These are phyloP conservation scores for Isoetes taiwanensis DNA, from an alignment of 75 land plant species.

Conservation along the genomic window DNA sequence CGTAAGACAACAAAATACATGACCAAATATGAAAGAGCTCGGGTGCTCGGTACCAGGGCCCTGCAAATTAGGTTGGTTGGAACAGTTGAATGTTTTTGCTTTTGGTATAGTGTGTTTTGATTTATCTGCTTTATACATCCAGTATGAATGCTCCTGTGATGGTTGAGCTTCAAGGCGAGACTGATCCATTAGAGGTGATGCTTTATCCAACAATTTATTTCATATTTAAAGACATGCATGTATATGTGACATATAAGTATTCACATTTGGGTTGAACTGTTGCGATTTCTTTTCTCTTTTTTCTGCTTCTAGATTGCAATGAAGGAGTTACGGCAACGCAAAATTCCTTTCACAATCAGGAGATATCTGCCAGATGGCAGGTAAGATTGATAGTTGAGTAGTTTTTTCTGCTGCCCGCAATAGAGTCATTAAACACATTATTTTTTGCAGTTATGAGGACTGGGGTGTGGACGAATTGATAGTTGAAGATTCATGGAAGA, in stretches of 20 bases:
- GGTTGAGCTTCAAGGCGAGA: slow-evolving; percentile 96
- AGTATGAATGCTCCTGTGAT: slow-evolving; percentile 99
- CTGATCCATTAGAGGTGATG: slow-evolving; percentile 89
- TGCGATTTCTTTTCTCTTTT: not conserved
- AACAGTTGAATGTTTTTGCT: not conserved
- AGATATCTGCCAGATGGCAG: slow-evolving; percentile 96
- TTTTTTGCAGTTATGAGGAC: slow-evolving; percentile 53
- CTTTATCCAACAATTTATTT: not conserved
- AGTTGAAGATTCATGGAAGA: slow-evolving; percentile 84
- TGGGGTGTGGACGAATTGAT: slow-evolving; percentile 91
- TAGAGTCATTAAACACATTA: not conserved
- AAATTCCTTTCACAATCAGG: slow-evolving; percentile 91
- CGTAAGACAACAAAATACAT: slow-evolving; percentile 81
- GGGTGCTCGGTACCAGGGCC: slow-evolving; percentile 90
- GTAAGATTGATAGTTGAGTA: slow-evolving; percentile 16
- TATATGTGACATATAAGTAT: too few relatives aligned
- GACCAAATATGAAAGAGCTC: slow-evolving; percentile 95
- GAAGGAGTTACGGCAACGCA: slow-evolving; percentile 90
- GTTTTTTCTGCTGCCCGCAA: not conserved
- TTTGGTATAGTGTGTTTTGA: not conserved
- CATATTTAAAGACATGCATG: not conserved
- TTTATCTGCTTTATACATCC: slow-evolving; percentile 9
- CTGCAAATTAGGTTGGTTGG: slow-evolving; percentile 72
- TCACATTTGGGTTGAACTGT: too few relatives aligned
- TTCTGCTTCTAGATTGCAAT: slow-evolving; percentile 66